Evolutionary conservation across 768 basidiomycete genomes (phyloP).

Genomic region (Auricularia heimuer): DNA sequence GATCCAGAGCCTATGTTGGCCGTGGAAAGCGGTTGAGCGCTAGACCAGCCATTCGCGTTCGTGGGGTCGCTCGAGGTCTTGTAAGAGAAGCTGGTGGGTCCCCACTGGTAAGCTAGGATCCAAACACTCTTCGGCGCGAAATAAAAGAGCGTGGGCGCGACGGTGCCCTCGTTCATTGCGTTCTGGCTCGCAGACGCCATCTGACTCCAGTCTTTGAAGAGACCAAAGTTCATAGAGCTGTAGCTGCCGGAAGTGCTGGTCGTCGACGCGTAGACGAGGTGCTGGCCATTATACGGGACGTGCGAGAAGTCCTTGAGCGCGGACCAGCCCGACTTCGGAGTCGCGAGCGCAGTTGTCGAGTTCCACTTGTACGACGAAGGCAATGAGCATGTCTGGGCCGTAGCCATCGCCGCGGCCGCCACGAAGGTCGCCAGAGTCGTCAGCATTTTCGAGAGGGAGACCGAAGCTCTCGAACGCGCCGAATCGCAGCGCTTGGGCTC

Average conservation of each 20-base stretch:
- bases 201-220: neutral
- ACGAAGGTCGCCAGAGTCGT: neutral
- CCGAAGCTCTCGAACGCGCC: neutral
- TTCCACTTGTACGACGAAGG: neutral
- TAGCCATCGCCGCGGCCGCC: neutral
- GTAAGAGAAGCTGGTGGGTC: neutral
- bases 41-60: neutral
- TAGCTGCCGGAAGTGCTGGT: neutral
- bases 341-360: neutral
- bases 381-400: neutral
- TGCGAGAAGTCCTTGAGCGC: neutral
- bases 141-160: neutral
- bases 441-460: neutral
- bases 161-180: neutral
- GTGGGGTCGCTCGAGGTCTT: neutral
- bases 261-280: neutral
- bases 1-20: neutral
- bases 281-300: neutral
- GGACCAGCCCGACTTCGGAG: neutral
- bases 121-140: neutral
- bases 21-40: neutral
- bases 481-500: neutral
- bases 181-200: neutral
- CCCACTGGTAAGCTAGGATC: neutral
- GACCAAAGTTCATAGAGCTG: neutral